Evolutionary conservation across 2,329 filamentous ascomycete species (phyloP).

Genomic region (Cladosporium sp.): DNA sequence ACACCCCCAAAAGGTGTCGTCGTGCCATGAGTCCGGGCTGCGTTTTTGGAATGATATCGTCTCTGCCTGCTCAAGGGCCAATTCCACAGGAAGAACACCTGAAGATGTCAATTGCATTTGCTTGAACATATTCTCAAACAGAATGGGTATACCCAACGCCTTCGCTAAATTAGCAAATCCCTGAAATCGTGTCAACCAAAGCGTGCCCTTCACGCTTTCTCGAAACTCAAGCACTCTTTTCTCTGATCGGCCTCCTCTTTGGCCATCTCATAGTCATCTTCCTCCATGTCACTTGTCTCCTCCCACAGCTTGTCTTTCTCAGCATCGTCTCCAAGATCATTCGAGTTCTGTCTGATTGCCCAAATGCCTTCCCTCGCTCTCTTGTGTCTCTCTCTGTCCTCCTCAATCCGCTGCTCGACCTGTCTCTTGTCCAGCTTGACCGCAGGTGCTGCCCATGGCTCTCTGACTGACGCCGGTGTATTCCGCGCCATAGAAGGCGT

Average conservation of each 20-base stretch:
- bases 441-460: slow-evolving; percentile 13
- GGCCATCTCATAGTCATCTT: slow-evolving; percentile 76
- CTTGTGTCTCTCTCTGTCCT: slow-evolving; percentile 94
- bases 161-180: slow-evolving; percentile 1
- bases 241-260: slow-evolving; percentile 67
- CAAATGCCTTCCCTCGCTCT: slow-evolving; percentile 86
- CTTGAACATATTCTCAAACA: neutral
- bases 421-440: slow-evolving; percentile 73
- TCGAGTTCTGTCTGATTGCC: slow-evolving; percentile 57
- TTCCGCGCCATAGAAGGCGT: slow-evolving; percentile 13
- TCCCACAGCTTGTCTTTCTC: slow-evolving; percentile 84
- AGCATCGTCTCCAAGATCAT: slow-evolving; percentile 53
- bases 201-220: slow-evolving; percentile 16
- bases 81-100: neutral
- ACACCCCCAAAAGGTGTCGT: no score
- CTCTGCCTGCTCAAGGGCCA: no score
- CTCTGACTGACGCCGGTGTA: slow-evolving; percentile 19
- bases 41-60: no score
- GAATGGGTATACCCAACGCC: slow-evolving; percentile 4
- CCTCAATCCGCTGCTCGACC: slow-evolving; percentile 93
- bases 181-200: neutral
- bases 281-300: slow-evolving; percentile 78
- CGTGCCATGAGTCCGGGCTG: no score
- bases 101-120: neutral
- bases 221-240: slow-evolving; percentile 43